Base-by-base conservation (phyloP, 139 green algal species). In the Eudorina sp. region DNA sequence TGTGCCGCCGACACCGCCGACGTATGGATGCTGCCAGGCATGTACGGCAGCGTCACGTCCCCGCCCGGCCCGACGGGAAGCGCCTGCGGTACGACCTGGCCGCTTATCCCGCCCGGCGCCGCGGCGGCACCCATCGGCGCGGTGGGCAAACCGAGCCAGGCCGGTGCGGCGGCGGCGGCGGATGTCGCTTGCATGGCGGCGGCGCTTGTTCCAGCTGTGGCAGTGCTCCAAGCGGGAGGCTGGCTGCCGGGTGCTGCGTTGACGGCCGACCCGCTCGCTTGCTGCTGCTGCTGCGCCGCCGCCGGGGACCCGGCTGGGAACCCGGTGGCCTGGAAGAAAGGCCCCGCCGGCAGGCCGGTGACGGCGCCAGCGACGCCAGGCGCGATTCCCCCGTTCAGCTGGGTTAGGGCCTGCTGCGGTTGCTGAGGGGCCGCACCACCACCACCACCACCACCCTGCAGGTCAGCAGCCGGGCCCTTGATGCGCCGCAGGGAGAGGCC, bases 401-500 rank as follows among this genome's bases (percentile, higher is more conserved):
- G 62, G 29, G 11, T 19, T 21, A 8, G 64, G 9, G 6, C 29
- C 64, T 74, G 64, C 19, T 46, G 31, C 34, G n/a, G 64, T 25
- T 46, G 66, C 36, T 46, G 66, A 31, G 19, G 34, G 34, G 31
- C 66, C 46, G 66, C 11, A 14, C 34, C 38, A 23, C 34, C 66
- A 40, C 55, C 23, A 66, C 55, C 55, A 66, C 27, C 25, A 23
- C 34, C 16, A 45, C 18, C 38, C 1, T 48, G 36, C 66, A 25
- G 14, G 38, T 75, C 70, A 38, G 19, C 40, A 9, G 70, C 38
- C 23, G 70, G 19, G 40, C 19, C 7, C 14, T 13, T 53, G 70
- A 79, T 79, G 41, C 70, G 70, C 70, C 40, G 38, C 40, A 79
- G 14, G 19, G 70, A 79, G 25, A 75, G 21, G 38, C 66, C 66